phyloP scores from a whole-genome alignment of 1,139 yeast genomes.

The Blastobotrys buckinghamii region DNA sequence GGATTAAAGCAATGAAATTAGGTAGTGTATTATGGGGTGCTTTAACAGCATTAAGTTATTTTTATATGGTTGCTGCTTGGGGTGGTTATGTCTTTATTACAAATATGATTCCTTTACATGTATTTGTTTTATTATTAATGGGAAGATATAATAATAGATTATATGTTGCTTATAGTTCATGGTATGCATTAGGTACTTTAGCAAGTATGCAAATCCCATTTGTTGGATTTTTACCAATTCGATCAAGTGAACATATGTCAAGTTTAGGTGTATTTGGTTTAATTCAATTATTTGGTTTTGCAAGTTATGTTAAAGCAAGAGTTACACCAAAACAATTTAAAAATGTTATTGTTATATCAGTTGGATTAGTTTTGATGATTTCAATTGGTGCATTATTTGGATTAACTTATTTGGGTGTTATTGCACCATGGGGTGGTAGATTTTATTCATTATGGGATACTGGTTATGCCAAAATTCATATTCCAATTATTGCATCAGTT shows the following conservation, averaged over 20 bases:
- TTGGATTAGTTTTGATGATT: conserved; percentile 47
- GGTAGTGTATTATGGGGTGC: conserved; percentile 88
- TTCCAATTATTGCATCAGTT: conserved; percentile 97
- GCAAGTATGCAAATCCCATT: conserved; percentile 99
- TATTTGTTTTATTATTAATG: conserved; percentile 85
- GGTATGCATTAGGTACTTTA: conserved; percentile 94
- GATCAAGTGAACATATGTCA: conserved; percentile 98
- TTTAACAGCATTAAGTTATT: conserved; percentile 80
- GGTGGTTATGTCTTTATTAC: conserved; percentile 99
- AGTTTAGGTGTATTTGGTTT: conserved; percentile 96
- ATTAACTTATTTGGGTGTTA: conserved; percentile 84
- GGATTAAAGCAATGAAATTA: conserved; percentile 89
- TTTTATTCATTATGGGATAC: conserved; percentile 99
- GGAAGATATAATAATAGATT: conserved; percentile 83
- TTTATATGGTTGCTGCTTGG: conserved; percentile 99
- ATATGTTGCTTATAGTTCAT: conserved; percentile 89
- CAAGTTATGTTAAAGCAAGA: conserved; percentile 70
- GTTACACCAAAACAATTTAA: conserved; percentile 73
- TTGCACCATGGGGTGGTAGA: conserved; percentile 99
- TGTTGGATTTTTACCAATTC: conserved; percentile 93
- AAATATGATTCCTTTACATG: conserved; percentile 93
- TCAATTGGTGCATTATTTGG: conserved; percentile 70
- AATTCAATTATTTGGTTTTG: conserved; percentile 83
- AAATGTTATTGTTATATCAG: conserved; percentile 58
- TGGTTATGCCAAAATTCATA: conserved; percentile 92